Base-by-base conservation (phyloP, 306 rosid genomes). In the Inga laurina region DNA sequence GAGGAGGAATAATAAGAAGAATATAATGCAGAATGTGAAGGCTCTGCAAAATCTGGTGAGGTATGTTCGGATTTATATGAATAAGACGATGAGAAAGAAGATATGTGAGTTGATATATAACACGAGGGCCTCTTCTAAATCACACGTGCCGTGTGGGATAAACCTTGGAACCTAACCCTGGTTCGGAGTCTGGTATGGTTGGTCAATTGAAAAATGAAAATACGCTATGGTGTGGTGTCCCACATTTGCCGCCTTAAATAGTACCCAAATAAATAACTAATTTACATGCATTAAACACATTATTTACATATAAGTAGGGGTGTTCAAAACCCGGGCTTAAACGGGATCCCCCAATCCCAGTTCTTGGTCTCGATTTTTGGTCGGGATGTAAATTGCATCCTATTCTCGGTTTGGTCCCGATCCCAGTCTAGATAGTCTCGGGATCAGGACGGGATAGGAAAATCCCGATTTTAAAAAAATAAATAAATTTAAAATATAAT, bases 21-120 rank as follows among this genome's bases (percentile, higher is more conserved):
- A 80, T 27, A 27, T 27, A 27, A 27, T 48, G 76, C 83, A 66
- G 86, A 90, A 84, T 57, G 80, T 70, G 89, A 84, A 74, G 75
- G 82, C 45, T 86, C 91, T 91, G 92, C 82, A 84, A 89, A 91
- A 81, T 86, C 86, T 80, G 82, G 80, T 52, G 61, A 43, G 87
- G 75, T 62, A 64, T 52, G 82, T 75, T 81, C 22, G 85, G 78
- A 59, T 87, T 79, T 82, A 89, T 84, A 83, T 86, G 84, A 24
- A 82, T 87, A 88, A 77, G 75, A 4, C 85, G 87, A 88, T 72
- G 69, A 43, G 86, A 86, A 81, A 89, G 76, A 86, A 88, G 90
- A 85, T 88, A 11, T 3, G 14, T 48, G 54, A 16, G 54, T 0
- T 49, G 19, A 88, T 94, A 85, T 83, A 87, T 85, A 10, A 46